These are phyloP conservation scores for Grammothele lineata DNA, from an alignment of 768 basidiomycete species.

Conservation along the genomic window DNA sequence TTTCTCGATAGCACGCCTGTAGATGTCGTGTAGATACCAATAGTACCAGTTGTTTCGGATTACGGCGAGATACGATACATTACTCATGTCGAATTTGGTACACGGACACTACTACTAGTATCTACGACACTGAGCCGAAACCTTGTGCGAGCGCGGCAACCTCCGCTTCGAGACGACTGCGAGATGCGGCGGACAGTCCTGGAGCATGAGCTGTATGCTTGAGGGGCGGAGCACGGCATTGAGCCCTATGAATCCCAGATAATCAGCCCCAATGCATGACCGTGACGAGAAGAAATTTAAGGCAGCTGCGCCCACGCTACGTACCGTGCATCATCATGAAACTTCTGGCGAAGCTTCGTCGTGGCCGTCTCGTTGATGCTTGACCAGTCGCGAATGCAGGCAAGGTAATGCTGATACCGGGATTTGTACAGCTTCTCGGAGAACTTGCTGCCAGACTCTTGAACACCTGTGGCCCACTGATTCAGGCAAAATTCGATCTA, in stretches of 20 bases:
- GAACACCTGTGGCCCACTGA: neutral
- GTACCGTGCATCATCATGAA: neutral
- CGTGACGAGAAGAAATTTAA: too few relatives aligned
- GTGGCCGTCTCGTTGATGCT: neutral
- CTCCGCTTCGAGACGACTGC: neutral
- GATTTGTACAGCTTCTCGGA: neutral
- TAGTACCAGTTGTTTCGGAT: neutral
- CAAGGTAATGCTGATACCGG: neutral
- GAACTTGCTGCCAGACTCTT: neutral
- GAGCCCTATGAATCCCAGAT: too few relatives aligned
- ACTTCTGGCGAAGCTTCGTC: neutral
- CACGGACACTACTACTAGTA: too few relatives aligned
- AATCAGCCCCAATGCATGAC: too few relatives aligned
- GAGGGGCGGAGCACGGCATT: neutral
- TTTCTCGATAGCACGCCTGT: neutral
- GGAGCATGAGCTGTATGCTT: neutral
- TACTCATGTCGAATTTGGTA: too few relatives aligned
- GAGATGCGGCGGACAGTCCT: neutral
- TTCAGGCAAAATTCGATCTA: slow-evolving; percentile 3
- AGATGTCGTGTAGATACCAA: neutral
- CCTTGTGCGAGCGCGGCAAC: neutral
- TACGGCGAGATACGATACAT: too few relatives aligned
- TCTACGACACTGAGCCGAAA: too few relatives aligned
- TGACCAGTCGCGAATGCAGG: neutral
- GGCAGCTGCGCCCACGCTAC: neutral